Percentiles rank a stretch among this genome's conserved stretches.
Conservation (phyloP, 345 rosid species). For the Lepidium didymum region DNA sequence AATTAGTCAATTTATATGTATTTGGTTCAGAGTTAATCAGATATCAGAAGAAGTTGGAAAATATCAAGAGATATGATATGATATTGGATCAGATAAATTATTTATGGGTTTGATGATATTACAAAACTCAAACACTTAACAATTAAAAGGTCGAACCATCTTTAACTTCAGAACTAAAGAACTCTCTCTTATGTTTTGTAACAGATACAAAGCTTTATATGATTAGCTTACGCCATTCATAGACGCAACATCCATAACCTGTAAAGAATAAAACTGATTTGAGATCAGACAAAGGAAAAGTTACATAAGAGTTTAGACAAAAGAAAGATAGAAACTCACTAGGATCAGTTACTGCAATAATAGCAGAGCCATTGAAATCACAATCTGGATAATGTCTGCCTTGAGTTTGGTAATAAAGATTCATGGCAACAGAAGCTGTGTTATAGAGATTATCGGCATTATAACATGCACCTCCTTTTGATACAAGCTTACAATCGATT, state of each 20-base stretch:
- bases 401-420: slow-evolving; percentile 21
- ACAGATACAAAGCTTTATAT: not conserved
- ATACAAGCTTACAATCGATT: not conserved
- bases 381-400: slow-evolving; percentile 10
- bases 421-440: slow-evolving; percentile 25
- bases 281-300: not conserved
- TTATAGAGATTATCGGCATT: not conserved
- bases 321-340: slow-evolving; percentile 1
- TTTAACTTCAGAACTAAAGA: not conserved
- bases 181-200: not conserved
- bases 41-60: too few species aligned
- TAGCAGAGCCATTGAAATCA: not conserved
- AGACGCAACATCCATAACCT: slow-evolving; percentile 6
- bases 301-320: not conserved
- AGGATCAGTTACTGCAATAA: slow-evolving; percentile 14
- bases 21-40: too few species aligned
- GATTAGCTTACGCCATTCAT: not conserved
- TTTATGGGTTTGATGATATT: not conserved
- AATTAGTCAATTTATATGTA: too few species aligned
- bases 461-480: slow-evolving; percentile 9
- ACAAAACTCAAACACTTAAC: not conserved
- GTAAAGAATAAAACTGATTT: not conserved
- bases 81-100: not conserved
- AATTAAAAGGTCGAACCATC: not conserved
- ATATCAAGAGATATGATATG: not conserved